These are phyloP conservation scores for Salvia splendens DNA, from an alignment of 257 asterid genomes.

Conservation along the genomic window DNA sequence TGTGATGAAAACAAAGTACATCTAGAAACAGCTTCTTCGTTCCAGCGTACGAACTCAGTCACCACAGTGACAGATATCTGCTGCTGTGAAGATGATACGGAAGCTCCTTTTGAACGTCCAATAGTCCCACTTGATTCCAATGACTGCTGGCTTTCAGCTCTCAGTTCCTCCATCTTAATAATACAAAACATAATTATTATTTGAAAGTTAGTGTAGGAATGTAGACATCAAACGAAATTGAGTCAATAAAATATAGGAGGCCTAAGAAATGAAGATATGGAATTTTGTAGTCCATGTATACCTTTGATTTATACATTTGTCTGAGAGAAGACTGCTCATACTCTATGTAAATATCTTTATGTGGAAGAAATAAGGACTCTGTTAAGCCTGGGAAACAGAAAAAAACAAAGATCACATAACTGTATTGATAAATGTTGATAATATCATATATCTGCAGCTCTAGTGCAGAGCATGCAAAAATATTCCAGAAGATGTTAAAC, in stretches of 20 bases:
- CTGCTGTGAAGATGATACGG: slow-evolving; percentile 77
- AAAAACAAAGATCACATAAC: slow-evolving; percentile 23
- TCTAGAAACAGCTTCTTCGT: slow-evolving; percentile 94
- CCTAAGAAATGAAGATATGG: slow-evolving; percentile 25
- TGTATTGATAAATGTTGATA: not conserved
- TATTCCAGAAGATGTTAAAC: slow-evolving; percentile 13
- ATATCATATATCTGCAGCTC: slow-evolving; percentile 7
- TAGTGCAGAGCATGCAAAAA: not conserved
- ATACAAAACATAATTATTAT: slow-evolving; percentile 25
- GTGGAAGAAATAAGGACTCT: slow-evolving; percentile 90
- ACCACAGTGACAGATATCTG: slow-evolving; percentile 95
- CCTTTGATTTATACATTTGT: slow-evolving; percentile 92
- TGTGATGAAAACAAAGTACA: slow-evolving; percentile 77
- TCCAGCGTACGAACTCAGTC: slow-evolving; percentile 98
- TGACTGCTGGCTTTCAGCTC: slow-evolving; percentile 73
- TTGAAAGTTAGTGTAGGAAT: slow-evolving; percentile 21
- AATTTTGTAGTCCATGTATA: slow-evolving; percentile 33
- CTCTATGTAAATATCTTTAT: slow-evolving; percentile 84
- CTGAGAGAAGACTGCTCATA: slow-evolving; percentile 93
- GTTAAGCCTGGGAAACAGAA: slow-evolving; percentile 70
- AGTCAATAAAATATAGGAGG: slow-evolving; percentile 29
- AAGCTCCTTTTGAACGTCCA: slow-evolving; percentile 96
- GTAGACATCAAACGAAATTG: slow-evolving; percentile 15
- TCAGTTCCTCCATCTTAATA: slow-evolving; percentile 88
- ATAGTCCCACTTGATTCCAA: slow-evolving; percentile 84